Percentiles rank a stretch among this genome's conserved stretches.
Conservation (phyloP, 176 grass and related monocot species). For the Tuctoria greenei region DNA sequence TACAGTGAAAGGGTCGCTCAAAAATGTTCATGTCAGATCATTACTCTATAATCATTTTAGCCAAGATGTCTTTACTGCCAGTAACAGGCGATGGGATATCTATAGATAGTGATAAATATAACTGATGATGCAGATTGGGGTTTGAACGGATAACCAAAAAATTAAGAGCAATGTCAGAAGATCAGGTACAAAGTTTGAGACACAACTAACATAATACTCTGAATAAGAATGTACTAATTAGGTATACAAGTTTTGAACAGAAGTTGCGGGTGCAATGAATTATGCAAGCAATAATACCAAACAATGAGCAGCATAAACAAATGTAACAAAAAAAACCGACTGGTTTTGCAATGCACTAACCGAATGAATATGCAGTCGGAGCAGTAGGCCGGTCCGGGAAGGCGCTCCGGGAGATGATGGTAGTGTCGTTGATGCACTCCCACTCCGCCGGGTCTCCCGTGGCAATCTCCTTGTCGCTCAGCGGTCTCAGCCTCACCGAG, state of each 20-base stretch:
- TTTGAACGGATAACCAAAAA: background rate
- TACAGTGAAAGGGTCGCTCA: background rate
- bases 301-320: background rate
- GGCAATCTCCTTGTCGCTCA: slow-evolving; percentile 70
- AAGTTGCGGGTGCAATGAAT: background rate
- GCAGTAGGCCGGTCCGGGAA: slow-evolving; percentile 70
- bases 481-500: slow-evolving; percentile 84
- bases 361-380: slow-evolving; percentile 82
- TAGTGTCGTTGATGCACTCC: slow-evolving; percentile 92
- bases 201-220: background rate
- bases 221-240: background rate
- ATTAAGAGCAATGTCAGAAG: background rate
- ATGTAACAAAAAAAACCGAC: slow-evolving; percentile 5
- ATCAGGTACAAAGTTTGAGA: background rate
- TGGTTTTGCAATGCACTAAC: slow-evolving; percentile 42
- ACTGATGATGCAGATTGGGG: background rate
- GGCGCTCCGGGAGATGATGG: slow-evolving; percentile 77
- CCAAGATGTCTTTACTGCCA: background rate
- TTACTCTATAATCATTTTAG: background rate
- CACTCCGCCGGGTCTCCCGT: slow-evolving; percentile 65
- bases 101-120: background rate
- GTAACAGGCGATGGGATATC: background rate
- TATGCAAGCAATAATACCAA: background rate
- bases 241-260: background rate
- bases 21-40: background rate